phyloP scores from a whole-genome alignment of 2,329 filamentous ascomycete genomes.

The Stachybotrys chlorohalonatus region DNA sequence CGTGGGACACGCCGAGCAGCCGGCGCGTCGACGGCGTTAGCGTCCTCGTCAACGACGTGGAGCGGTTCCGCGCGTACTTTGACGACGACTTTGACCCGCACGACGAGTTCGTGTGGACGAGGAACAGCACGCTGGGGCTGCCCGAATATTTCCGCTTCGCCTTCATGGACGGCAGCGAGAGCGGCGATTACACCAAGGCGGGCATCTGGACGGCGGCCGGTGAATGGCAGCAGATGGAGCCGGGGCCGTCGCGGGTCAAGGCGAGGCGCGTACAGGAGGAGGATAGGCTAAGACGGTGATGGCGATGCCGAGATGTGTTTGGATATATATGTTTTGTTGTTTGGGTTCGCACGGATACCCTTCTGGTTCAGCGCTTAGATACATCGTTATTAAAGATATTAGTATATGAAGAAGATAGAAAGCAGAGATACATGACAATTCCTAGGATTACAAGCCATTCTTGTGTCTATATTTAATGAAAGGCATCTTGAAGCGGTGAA shows the following conservation, averaged over 20 bases:
- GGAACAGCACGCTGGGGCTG: slow-evolving; percentile 31
- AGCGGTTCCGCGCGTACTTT: slow-evolving; percentile 67
- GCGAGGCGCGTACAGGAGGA: slow-evolving; percentile 13
- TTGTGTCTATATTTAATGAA: too few relatives aligned
- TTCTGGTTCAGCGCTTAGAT: neutral
- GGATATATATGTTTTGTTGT: neutral
- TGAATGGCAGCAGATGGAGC: slow-evolving; percentile 56
- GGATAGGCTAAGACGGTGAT: slow-evolving; percentile 6
- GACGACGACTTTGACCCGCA: slow-evolving; percentile 37
- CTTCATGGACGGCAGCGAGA: slow-evolving; percentile 56
- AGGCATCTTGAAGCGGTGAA: too few relatives aligned
- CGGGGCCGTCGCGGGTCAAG: slow-evolving; percentile 46
- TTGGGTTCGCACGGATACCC: neutral
- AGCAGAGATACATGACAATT: too few relatives aligned
- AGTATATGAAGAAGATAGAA: too few relatives aligned
- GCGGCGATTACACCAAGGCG: slow-evolving; percentile 67
- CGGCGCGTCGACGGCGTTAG: slow-evolving; percentile 64
- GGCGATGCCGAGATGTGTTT: slow-evolving; percentile 2
- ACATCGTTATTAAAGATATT: too few relatives aligned
- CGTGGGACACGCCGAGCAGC: slow-evolving; percentile 35
- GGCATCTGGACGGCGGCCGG: slow-evolving; percentile 59
- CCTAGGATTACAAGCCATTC: too few relatives aligned
- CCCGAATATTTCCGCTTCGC: slow-evolving; percentile 74
- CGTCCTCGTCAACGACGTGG: slow-evolving; percentile 78
- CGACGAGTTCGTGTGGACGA: slow-evolving; percentile 49